phyloP scores from a whole-genome alignment of 306 rosid species.

The Macrotyloma uniflorum region DNA sequence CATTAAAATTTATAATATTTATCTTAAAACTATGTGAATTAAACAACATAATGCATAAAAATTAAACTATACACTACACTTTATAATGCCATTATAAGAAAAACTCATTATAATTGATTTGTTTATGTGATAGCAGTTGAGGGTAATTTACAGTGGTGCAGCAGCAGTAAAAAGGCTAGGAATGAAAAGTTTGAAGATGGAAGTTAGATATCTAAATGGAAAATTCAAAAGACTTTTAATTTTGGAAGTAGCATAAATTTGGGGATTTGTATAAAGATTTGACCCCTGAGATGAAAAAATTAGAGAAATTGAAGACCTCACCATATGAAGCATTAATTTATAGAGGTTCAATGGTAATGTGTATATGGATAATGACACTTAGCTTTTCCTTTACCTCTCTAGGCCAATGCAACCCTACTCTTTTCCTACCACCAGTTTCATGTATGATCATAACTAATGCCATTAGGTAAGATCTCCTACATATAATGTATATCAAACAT shows the following conservation, averaged over 20 bases:
- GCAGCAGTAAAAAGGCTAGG: background rate
- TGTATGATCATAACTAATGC: background rate
- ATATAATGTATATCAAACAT: too few relatives aligned
- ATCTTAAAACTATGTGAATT: too few relatives aligned
- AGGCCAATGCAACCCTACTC: conserved; percentile 18
- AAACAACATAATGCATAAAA: too few relatives aligned
- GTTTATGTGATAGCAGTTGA: background rate
- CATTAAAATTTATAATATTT: too few relatives aligned
- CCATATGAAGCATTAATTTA: conserved; percentile 33
- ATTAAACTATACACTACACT: background rate
- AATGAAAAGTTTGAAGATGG: background rate
- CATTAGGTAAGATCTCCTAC: background rate
- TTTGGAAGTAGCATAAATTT: conserved; percentile 32
- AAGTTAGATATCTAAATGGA: background rate
- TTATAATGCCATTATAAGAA: background rate
- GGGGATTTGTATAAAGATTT: conserved; percentile 50
- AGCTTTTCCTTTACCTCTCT: conserved; percentile 22
- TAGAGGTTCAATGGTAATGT: conserved; percentile 42
- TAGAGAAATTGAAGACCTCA: conserved; percentile 45
- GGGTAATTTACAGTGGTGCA: background rate
- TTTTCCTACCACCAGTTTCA: background rate
- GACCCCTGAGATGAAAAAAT: conserved; percentile 51
- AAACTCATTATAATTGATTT: background rate
- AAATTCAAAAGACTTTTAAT: background rate
- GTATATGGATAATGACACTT: conserved; percentile 54